phyloP scores from a whole-genome alignment of 2,329 filamentous ascomycete species.

The Hortaea sp. region DNA sequence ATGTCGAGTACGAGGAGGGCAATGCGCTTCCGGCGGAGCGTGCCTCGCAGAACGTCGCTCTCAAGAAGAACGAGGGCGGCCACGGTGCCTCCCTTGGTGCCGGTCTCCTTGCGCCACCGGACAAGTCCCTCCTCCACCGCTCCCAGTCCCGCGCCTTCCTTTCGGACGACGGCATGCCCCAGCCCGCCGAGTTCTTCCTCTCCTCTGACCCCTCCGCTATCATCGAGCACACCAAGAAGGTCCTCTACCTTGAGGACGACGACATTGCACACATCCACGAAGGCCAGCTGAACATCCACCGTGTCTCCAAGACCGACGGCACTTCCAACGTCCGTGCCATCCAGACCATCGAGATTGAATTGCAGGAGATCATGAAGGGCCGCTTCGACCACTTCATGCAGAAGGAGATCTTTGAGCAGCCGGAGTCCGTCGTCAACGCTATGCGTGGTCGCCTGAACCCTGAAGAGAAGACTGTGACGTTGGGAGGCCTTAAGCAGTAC shows the following conservation, averaged over 20 bases:
- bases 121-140: constrained; percentile 96
- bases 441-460: constrained; percentile 97
- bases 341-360: constrained; percentile 95
- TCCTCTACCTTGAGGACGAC: constrained; percentile 98
- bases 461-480: constrained; percentile 86
- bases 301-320: constrained; percentile 91
- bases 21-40: constrained; percentile 78
- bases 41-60: constrained; percentile 88
- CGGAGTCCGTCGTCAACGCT: constrained; percentile 97
- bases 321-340: constrained; percentile 97
- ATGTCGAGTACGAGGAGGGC: constrained; percentile 92
- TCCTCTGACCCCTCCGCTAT: constrained; percentile 98
- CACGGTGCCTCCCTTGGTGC: constrained; percentile 44
- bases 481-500: constrained; percentile 92
- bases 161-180: constrained; percentile 94
- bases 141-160: constrained; percentile 98
- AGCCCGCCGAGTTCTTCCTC: constrained; percentile 98
- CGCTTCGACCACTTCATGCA: constrained; percentile 99
- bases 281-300: constrained; percentile 97
- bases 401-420: constrained; percentile 99
- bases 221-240: constrained; percentile 99
- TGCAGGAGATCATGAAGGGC: constrained; percentile 99
- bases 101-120: constrained; percentile 68
- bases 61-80: constrained; percentile 62
- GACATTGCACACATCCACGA: constrained; percentile 99